These are phyloP conservation scores for Saccharomycopsis sp. DNA, from an alignment of 805 yeast species.

Conservation along the genomic window DNA sequence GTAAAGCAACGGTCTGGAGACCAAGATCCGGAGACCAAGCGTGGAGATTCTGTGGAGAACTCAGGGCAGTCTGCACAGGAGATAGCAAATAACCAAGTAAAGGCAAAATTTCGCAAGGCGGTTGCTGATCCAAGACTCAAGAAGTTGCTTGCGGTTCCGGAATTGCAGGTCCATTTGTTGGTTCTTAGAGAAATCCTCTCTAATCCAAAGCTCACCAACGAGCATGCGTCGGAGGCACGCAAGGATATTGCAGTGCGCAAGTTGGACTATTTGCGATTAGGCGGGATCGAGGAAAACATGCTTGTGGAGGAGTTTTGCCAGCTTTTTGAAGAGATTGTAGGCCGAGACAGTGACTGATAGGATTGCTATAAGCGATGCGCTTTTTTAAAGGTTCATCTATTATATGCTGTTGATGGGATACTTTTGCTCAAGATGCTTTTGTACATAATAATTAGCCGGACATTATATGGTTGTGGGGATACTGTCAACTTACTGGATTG, in stretches of 20 bases:
- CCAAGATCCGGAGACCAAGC: neutral
- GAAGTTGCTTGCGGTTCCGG: conserved; percentile 38
- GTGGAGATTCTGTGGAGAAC: conserved; percentile 9
- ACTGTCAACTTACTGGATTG: no score
- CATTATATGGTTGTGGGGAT: no score
- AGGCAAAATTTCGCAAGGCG: conserved; percentile 28
- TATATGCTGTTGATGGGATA: neutral
- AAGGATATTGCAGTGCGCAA: conserved; percentile 51
- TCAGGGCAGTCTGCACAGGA: neutral
- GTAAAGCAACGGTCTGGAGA: neutral
- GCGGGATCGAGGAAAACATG: conserved; percentile 56
- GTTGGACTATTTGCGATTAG: conserved; percentile 46
- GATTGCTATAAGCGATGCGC: no score
- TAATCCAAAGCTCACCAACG: conserved; percentile 34
- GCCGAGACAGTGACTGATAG: no score
- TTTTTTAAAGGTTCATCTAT: no score
- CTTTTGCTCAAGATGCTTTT: no score
- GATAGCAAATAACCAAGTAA: neutral
- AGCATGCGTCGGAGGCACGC: conserved; percentile 38
- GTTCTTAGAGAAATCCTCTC: conserved; percentile 42
- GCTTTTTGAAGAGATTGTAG: conserved; percentile 13
- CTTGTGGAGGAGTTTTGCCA: conserved; percentile 58
- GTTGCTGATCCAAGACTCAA: conserved; percentile 34
- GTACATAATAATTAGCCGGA: no score
- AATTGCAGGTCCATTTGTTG: conserved; percentile 49